Evolutionary conservation across 176 grass and related monocot species (phyloP), one percentile per base, ranked within the genome.

Genomic region (Paspalum notatum): DNA sequence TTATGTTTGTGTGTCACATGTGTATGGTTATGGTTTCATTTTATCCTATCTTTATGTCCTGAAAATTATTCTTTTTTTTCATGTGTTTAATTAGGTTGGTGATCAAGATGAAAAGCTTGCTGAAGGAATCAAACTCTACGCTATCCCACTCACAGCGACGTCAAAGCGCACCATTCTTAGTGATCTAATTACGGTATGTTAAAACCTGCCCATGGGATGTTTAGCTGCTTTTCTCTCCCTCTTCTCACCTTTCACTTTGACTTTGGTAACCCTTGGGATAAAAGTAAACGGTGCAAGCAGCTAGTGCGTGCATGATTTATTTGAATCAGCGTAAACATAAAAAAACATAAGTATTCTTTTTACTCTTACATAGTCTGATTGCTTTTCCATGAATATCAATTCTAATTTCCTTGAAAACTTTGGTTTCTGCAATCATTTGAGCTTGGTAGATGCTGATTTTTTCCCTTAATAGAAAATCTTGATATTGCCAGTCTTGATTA

Each of bases 41-140:
- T 42, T 26, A 3, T 15, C 26, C 0, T 27, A 27, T 39, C 52
- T 80, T 66, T 66, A 66, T 82, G 8, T 4, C 16, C 18, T 64
- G 69, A 84, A 75, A 63, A 16, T 83, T 46, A 73, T 77, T 73
- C 43, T 37, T 1, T 69, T 18, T 70, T 68, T 83, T 41, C 9
- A 43, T 88, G 48, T 80, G 16, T 75, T 81, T 62, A 26, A 43
- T 67, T 90, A 99, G 96, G 96, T 99, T 2, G 96, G 96, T 7
- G 88, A 99, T 81, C 84, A 82, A 80, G 93, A 99, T 60, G 93
- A 99, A 85, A 95, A 99, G 81, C 87, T 99, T 72, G 93, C 96
- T 38, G 96, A 99, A 75, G 96, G 96, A 75, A 99, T 99, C 78
- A 99, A 99, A 93, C 84, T 99, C 27, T 91, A 82, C 46, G 96